Conservation (phyloP, 305 asterid species). For the Caryopteris hybrid region DNA sequence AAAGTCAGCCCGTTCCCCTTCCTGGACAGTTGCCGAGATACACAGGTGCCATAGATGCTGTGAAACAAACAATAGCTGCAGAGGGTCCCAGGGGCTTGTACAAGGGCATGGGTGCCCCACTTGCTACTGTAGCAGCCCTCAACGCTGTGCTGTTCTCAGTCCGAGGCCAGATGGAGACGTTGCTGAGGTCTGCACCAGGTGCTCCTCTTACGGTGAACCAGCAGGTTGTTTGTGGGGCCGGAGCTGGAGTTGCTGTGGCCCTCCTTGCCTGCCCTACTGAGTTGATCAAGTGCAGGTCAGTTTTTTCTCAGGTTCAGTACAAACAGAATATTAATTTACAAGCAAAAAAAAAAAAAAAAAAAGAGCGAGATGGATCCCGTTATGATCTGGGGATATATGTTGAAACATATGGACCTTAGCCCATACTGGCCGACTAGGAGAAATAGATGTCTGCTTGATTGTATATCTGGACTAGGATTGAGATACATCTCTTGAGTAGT, state of each 20-base stretch:
- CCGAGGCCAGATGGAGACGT: constrained; percentile 80
- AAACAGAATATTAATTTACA: neutral
- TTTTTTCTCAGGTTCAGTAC: neutral
- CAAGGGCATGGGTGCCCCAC: constrained; percentile 98
- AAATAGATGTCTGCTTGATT: neutral
- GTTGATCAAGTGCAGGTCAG: constrained; percentile 87
- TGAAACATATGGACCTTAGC: neutral
- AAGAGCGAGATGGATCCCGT: neutral
- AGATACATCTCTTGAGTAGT: neutral
- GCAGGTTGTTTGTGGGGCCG: constrained; percentile 85
- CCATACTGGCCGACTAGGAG: neutral
- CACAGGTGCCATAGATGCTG: constrained; percentile 84
- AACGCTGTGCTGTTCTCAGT: constrained; percentile 88
- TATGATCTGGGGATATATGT: neutral
- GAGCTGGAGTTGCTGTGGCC: constrained; percentile 90
- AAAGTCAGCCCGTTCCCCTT: constrained; percentile 84
- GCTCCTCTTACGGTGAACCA: constrained; percentile 67
- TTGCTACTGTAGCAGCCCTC: constrained; percentile 94
- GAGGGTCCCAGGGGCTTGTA: constrained; percentile 87
- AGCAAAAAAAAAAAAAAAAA: neutral
- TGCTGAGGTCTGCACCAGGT: constrained; percentile 79
- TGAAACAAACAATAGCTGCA: constrained; percentile 76
- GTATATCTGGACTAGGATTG: neutral
- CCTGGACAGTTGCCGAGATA: constrained; percentile 77
- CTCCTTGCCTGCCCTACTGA: constrained; percentile 95